These are phyloP conservation scores for Pilatotrama ljubarskyi DNA, from an alignment of 768 basidiomycete genomes.

Conservation along the genomic window DNA sequence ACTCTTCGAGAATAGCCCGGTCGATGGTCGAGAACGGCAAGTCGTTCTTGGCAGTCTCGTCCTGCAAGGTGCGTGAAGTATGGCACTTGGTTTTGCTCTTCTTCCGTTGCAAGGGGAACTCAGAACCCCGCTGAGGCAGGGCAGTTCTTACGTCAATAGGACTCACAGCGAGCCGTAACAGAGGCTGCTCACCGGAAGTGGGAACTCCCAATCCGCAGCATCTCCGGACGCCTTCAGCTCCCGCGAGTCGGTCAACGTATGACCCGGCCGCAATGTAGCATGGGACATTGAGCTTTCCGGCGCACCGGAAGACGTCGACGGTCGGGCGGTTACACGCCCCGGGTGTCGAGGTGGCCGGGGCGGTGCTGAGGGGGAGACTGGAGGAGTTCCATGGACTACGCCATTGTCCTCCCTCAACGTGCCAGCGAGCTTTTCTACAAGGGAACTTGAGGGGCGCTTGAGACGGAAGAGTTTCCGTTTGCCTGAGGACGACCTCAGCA, in stretches of 20 bases:
- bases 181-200: slow-evolving; percentile 15
- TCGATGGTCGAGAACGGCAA: slow-evolving; percentile 59
- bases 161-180: neutral
- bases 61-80: slow-evolving; percentile 7
- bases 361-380: slow-evolving; percentile 10
- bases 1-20: slow-evolving; percentile 58
- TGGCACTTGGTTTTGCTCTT: slow-evolving; percentile 18
- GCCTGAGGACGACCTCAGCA: slow-evolving; percentile 12
- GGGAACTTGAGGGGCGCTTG: slow-evolving; percentile 24
- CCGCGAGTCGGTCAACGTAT: neutral
- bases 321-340: slow-evolving; percentile 14
- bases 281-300: too few relatives aligned
- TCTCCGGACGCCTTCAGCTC: neutral
- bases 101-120: slow-evolving; percentile 21
- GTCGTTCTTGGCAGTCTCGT: slow-evolving; percentile 17
- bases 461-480: slow-evolving; percentile 24
- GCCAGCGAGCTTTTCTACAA: slow-evolving; percentile 7
- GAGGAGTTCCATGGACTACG: neutral
- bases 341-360: slow-evolving; percentile 25
- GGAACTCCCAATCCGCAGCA: slow-evolving; percentile 20
- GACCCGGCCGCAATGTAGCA: neutral
- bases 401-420: neutral
- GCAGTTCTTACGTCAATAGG: slow-evolving; percentile 6
- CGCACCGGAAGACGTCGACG: slow-evolving; percentile 13
- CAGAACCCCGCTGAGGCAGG: slow-evolving; percentile 11